phyloP scores from a whole-genome alignment of 441 rosid species.

The Cnidoscolus chayamansa region DNA sequence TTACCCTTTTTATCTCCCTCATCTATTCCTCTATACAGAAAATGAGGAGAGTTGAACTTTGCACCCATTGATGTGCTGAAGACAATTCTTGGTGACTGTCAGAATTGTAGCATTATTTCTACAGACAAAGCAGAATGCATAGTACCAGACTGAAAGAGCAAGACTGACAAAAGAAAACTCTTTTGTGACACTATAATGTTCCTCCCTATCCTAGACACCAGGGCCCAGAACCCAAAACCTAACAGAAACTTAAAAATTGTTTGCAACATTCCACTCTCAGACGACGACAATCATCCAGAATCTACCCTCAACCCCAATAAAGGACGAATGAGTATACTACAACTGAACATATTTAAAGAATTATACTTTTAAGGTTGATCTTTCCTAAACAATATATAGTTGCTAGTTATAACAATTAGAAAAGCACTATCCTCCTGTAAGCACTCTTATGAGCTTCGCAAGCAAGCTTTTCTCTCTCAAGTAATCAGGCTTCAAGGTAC shows the following conservation, averaged over 20 bases:
- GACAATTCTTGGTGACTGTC: conserved; percentile 23
- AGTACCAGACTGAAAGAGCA: conserved; percentile 8
- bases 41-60: not conserved
- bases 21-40: conserved; percentile 9
- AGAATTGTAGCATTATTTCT: conserved; percentile 18
- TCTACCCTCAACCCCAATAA: conserved; percentile 10
- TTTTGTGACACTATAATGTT: not conserved
- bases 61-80: conserved; percentile 9
- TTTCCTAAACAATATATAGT: not conserved
- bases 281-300: not conserved
- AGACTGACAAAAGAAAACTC: conserved; percentile 23
- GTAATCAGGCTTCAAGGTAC: not conserved
- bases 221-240: conserved; percentile 37
- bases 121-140: conserved; percentile 20
- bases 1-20: conserved; percentile 5
- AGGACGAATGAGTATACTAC: not conserved
- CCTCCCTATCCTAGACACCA: conserved; percentile 26
- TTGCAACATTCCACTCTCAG: conserved; percentile 15
- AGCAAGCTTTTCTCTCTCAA: not conserved
- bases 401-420: not conserved
- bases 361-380: not conserved
- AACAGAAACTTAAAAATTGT: conserved; percentile 24
- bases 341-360: conserved; percentile 11
- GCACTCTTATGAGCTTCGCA: not conserved
- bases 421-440: not conserved